These are phyloP conservation scores for Middelhovenomyces tepae DNA, from an alignment of 805 yeast genomes.

Conservation along the genomic window DNA sequence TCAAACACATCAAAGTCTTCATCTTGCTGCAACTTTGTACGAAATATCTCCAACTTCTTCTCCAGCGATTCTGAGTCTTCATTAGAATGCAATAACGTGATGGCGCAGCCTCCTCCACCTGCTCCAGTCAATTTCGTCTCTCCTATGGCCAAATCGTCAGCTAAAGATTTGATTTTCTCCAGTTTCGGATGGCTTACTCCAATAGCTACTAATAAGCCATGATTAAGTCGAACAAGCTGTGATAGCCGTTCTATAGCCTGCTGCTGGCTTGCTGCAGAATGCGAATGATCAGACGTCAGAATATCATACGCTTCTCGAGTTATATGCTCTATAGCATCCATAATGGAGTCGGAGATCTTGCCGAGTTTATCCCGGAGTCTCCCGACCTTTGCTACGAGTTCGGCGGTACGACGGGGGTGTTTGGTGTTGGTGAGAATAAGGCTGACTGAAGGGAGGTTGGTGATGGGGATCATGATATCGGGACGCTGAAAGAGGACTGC, in stretches of 20 bases:
- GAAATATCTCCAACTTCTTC: constrained; percentile 28
- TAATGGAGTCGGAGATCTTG: constrained; percentile 43
- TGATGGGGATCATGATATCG: constrained; percentile 51
- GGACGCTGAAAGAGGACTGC: constrained; percentile 81
- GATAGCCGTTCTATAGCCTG: constrained; percentile 31
- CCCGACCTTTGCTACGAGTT: constrained; percentile 70
- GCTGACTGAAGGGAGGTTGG: constrained; percentile 64
- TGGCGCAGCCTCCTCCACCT: constrained; percentile 98
- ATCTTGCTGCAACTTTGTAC: constrained; percentile 23
- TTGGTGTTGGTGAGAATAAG: constrained; percentile 75
- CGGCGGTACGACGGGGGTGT: constrained; percentile 82
- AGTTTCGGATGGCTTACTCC: constrained; percentile 93
- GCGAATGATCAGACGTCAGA: constrained; percentile 44
- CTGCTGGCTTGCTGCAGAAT: constrained; percentile 25
- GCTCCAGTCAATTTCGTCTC: constrained; percentile 95
- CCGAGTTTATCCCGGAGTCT: constrained; percentile 46
- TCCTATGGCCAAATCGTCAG: constrained; percentile 61
- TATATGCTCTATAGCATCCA: constrained; percentile 69
- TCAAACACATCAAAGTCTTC: constrained; percentile 67
- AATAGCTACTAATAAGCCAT: constrained; percentile 72
- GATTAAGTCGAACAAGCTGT: constrained; percentile 70
- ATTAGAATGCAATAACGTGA: constrained; percentile 55
- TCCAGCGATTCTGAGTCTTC: constrained; percentile 18
- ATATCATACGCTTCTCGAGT: constrained; percentile 64
- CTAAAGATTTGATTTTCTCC: constrained; percentile 60